Base-by-base conservation (phyloP, 140 eudicot genomes). In the Anethum foeniculum region DNA sequence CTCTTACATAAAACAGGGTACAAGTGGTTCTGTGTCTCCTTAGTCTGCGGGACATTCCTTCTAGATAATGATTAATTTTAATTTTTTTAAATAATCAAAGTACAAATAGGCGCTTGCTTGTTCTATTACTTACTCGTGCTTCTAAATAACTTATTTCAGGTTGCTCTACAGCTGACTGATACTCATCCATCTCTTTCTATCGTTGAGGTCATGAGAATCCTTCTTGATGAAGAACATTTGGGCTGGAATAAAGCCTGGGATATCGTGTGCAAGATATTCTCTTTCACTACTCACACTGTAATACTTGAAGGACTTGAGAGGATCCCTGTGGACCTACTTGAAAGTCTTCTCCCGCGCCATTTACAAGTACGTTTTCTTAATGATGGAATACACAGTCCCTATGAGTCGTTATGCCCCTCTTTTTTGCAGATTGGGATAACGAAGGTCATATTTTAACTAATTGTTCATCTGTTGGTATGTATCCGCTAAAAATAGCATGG, bases 111-210 rank as follows among this genome's bases (percentile, higher is more conserved):
- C 21, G 19, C 5, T 12, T 38, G 27, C 32, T n/a, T 62, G 72
- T 79, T 30, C 48, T 67, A 7, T 65, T 44, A 65, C 46, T 43
- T 65, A 48, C 81, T 79, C 76, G 15, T 79, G 60, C 64, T 65
- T 65, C 43, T 7, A 32, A 68, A 68, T 77, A 14, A 65, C 51
- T 67, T 82, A 41, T 86, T 84, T 74, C 83, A 86, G 92, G 90
- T 89, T 81, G 92, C 90, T 60, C 86, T 86, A 77, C 92, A 89
- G 77, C 80, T 89, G 56, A 89, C 85, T 77, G 90, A 89, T 85
- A 89, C 92, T 2, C 90, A 89, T 83, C 92, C 92, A 71, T 86
- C 92, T 72, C 84, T 89, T 82, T 84, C 92, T 28, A 81, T 86
- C 75, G 90, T 82, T 28, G 92, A 89, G 80, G 87, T 89, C 52